A percentile compares a stretch with the other conserved stretches of the same genome.
phyloP scores from a whole-genome alignment of 2,329 filamentous ascomycete genomes.

The Chaetomiaceae sp. region DNA sequence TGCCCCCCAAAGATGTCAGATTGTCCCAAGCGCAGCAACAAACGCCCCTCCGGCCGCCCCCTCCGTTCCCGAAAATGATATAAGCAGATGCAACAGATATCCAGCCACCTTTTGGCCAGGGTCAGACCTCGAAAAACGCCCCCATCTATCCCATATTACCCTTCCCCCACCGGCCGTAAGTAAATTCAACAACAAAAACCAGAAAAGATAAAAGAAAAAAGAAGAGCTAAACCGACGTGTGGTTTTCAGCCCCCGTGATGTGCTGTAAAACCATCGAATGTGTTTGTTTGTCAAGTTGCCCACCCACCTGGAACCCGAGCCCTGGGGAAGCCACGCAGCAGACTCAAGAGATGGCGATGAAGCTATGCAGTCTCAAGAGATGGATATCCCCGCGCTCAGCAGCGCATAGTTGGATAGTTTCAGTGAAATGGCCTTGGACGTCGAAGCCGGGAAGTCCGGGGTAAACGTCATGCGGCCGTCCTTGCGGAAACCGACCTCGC shows the following conservation, averaged over 20 bases:
- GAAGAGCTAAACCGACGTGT: not conserved
- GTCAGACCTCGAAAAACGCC: slow-evolving; percentile 4
- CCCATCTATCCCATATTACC: slow-evolving; percentile 9
- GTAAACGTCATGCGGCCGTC: slow-evolving; percentile 54
- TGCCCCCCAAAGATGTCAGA: not conserved
- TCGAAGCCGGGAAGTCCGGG: slow-evolving; percentile 50
- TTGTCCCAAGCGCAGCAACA: not conserved
- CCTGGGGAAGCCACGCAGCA: no score
- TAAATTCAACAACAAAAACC: slow-evolving; percentile 8
- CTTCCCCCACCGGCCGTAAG: not conserved
- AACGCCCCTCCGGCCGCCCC: not conserved
- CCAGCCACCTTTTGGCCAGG: not conserved
- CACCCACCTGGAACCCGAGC: no score
- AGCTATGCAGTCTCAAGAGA: slow-evolving; percentile 19
- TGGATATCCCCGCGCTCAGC: slow-evolving; percentile 38
- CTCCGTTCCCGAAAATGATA: slow-evolving; percentile 6
- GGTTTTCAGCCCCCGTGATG: not conserved
- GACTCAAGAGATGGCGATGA: no score
- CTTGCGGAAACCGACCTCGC: slow-evolving; percentile 54
- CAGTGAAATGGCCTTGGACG: slow-evolving; percentile 48
- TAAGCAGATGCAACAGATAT: slow-evolving; percentile 11
- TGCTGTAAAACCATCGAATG: not conserved
- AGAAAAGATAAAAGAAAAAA: slow-evolving; percentile 10
- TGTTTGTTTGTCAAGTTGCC: no score
- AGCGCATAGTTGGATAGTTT: slow-evolving; percentile 55